These are phyloP conservation scores for Penicillium sp. DNA, from an alignment of 2,329 filamentous ascomycete genomes.

Conservation along the genomic window DNA sequence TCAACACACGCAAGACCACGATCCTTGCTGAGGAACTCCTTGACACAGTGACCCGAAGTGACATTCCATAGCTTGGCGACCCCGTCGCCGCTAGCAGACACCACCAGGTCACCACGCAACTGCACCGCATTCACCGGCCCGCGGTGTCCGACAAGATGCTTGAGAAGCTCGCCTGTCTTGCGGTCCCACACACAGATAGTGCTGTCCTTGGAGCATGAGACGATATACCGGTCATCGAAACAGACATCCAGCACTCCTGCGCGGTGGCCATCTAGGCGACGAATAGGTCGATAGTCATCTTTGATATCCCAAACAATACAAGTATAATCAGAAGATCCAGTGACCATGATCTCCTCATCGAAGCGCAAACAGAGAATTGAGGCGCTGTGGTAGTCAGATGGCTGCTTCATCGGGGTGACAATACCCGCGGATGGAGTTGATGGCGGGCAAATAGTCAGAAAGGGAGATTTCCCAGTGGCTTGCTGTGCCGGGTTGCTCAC, in stretches of 20 bases:
- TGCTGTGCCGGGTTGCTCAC: constrained; percentile 47
- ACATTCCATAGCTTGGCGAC: constrained; percentile 94
- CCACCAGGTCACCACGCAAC: constrained; percentile 83
- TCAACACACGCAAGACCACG: constrained; percentile 93
- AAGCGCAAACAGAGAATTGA: constrained; percentile 95
- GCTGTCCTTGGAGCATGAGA: constrained; percentile 94
- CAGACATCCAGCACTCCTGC: constrained; percentile 90
- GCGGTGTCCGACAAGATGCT: constrained; percentile 74
- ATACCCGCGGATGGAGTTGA: constrained; percentile 54
- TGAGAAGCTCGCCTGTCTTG: constrained; percentile 65
- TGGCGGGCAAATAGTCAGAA: constrained; percentile 46
- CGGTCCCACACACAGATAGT: constrained; percentile 95
- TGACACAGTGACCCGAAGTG: constrained; percentile 77
- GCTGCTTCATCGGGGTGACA: constrained; percentile 30
- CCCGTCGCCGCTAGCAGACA: constrained; percentile 90
- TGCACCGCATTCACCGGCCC: constrained; percentile 96
- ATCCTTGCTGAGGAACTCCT: constrained; percentile 83
- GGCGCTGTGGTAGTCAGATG: constrained; percentile 66
- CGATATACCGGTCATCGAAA: constrained; percentile 85
- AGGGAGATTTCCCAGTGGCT: constrained; percentile 38
- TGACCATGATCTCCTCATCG: constrained; percentile 86
- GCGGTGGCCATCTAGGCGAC: constrained; percentile 68
- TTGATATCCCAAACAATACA: constrained; percentile 88
- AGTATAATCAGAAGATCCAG: constrained; percentile 84
- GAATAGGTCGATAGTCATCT: constrained; percentile 70